phyloP scores from a whole-genome alignment of 192 early-diverging fungal species.

The Coemansia sp. region DNA sequence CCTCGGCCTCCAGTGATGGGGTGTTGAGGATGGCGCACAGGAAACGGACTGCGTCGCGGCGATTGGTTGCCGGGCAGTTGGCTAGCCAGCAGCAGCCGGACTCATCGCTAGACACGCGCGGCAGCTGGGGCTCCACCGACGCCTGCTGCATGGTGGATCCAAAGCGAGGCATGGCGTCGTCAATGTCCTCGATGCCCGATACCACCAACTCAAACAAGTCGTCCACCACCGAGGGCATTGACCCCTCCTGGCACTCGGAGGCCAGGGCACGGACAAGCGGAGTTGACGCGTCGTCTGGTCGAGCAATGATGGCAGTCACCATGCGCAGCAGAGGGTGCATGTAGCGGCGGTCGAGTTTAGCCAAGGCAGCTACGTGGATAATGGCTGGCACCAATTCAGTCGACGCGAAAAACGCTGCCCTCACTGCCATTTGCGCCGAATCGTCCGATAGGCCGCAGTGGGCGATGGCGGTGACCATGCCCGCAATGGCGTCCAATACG shows the following conservation, averaged over 20 bases:
- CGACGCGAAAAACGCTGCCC: constrained; percentile 5
- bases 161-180: constrained; percentile 25
- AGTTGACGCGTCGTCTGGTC: background rate
- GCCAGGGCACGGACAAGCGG: constrained; percentile 5
- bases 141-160: too few relatives aligned
- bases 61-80: constrained; percentile 5
- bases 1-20: background rate
- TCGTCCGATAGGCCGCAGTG: background rate
- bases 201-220: constrained; percentile 26
- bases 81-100: constrained; percentile 41
- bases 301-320: constrained; percentile 1
- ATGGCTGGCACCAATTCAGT: constrained; percentile 19
- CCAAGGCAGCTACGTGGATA: constrained; percentile 17
- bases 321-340: constrained; percentile 21
- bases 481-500: constrained; percentile 22
- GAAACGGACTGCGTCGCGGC: constrained; percentile 14
- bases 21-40: constrained; percentile 6
- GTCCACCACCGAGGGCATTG: constrained; percentile 10
- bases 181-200: constrained; percentile 39
- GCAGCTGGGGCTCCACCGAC: constrained; percentile 8
- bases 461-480: constrained; percentile 14
- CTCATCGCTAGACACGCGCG: constrained; percentile 35
- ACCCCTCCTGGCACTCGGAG: background rate
- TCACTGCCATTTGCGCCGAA: background rate
- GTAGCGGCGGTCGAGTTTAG: constrained; percentile 32